These are phyloP conservation scores for Fusarium lyarnte DNA, from an alignment of 2,329 filamentous ascomycete species.

Conservation along the genomic window DNA sequence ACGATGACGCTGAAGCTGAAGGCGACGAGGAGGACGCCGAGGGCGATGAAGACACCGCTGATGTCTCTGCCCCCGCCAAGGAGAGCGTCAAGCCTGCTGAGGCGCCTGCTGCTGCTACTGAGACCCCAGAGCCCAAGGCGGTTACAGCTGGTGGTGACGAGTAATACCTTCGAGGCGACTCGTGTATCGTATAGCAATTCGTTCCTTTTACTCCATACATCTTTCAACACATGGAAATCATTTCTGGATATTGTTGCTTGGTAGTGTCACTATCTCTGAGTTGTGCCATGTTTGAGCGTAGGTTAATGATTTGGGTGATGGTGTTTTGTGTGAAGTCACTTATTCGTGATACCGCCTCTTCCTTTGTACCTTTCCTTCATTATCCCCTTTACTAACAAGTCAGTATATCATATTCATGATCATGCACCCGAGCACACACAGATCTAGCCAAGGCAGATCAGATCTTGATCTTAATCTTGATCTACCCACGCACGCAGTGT, in stretches of 20 bases:
- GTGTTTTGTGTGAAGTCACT: neutral
- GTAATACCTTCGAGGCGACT: conserved; percentile 15
- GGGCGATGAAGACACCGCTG: conserved; percentile 40
- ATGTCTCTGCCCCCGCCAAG: conserved; percentile 34
- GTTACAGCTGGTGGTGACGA: conserved; percentile 45
- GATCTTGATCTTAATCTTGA: conserved; percentile 20
- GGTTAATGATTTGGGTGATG: neutral
- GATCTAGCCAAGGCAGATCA: conserved; percentile 33
- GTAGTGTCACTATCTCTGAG: neutral
- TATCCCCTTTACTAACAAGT: neutral
- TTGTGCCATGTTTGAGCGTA: neutral
- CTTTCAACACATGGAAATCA: neutral
- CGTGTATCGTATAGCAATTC: conserved; percentile 20
- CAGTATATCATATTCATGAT: conserved; percentile 11
- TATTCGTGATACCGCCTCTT: neutral
- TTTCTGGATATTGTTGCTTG: neutral
- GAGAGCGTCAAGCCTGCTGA: conserved; percentile 35
- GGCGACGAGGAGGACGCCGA: conserved; percentile 43
- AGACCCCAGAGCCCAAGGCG: conserved; percentile 43
- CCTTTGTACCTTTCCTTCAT: neutral
- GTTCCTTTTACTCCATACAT: neutral
- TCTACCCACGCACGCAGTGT: conserved; percentile 29
- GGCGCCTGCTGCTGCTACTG: conserved; percentile 35
- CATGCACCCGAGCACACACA: conserved; percentile 21
- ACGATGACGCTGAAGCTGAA: conserved; percentile 43